Percentiles rank a stretch among this genome's conserved stretches.
Evolutionary conservation across 1,284 basidiomycete species (phyloP).

Genomic region (Trichosporon sp.): DNA sequence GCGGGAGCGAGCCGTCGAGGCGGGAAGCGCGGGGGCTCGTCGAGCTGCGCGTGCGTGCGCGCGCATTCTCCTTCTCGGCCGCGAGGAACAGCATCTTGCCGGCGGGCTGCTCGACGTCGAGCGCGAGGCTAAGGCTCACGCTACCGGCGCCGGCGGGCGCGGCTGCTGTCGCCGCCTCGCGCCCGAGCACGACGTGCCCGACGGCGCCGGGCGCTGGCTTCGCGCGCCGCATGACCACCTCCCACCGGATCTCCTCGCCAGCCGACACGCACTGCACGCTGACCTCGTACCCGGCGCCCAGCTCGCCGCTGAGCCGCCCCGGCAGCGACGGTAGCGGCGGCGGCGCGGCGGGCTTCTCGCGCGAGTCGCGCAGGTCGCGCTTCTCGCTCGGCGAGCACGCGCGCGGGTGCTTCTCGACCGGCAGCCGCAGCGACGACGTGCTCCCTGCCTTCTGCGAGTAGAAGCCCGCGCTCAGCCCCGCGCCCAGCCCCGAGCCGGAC

Average conservation of each 20-base stretch:
- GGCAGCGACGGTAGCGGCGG: slow-evolving; percentile 1
- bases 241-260: slow-evolving; percentile 36
- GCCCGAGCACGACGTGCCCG: slow-evolving; percentile 1
- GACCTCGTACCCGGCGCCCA: slow-evolving; percentile 29
- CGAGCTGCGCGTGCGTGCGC: slow-evolving; percentile 1
- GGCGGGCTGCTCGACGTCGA: slow-evolving; percentile 28
- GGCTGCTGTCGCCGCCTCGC: not conserved
- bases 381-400: not conserved
- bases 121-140: slow-evolving; percentile 35
- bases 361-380: not conserved
- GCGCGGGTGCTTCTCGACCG: not conserved
- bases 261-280: slow-evolving; percentile 26
- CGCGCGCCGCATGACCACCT: slow-evolving; percentile 28
- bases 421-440: not conserved
- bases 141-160: slow-evolving; percentile 8
- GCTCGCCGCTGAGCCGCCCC: not conserved
- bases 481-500: not conserved
- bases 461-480: not conserved
- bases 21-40: slow-evolving; percentile 4
- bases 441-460: not conserved
- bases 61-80: slow-evolving; percentile 26
- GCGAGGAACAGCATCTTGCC: slow-evolving; percentile 40
- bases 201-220: slow-evolving; percentile 4
- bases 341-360: not conserved
- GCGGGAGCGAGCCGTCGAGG: not conserved